Evolutionary conservation across 2,329 filamentous ascomycete species (phyloP), one percentile per base, ranked within the genome.

Genomic region (Talaromyces pinophilus): DNA sequence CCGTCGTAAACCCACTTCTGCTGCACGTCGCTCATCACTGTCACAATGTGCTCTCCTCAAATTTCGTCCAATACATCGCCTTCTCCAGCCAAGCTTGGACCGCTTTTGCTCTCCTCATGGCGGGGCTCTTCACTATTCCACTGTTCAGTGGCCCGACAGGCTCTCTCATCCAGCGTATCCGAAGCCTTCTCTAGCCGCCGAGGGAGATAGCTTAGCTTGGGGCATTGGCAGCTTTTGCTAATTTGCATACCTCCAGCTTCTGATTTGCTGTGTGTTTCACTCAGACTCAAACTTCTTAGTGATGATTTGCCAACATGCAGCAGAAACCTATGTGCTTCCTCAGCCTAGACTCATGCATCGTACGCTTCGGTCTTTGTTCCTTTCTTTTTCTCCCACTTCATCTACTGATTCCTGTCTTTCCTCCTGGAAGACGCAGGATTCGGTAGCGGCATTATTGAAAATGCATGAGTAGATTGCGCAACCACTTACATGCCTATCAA

Each of bases 131-230:
- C 48, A 48, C 28, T 44, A 40, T 57, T 8, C 25, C 6, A 30
- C 35, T 42, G 62, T 17, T 22, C 35, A 30, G 19, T 33, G 50
- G 40, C 33, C 60, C 46, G 19, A 25, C 44, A 50, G 19, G 60
- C 48, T 61, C 59, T 40, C 46, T 44, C 42, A 22, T 62, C n/a
- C 65, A 67, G 65, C 65, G 42, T 63, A 67, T 67, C 65, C 61
- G n/a, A 62, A 46, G 33, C 22, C 44, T 50, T 25, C 42, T 59
- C 40, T 67, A 52, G 54, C 65, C 65, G 65, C 65, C 65, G 42
- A 55, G 44, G 30, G 15, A 7, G 17, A 63, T 35, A 30, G 46
- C 33, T 59, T 61, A 60, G 30, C 44, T 48, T 50, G n/a, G n/a
- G 44, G n/a, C 38, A 42, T 33, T 35, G 25, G 44, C 54, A 59